These are phyloP conservation scores for Tuber borchii DNA, from an alignment of 495 filamentous ascomycete species.

Conservation along the genomic window DNA sequence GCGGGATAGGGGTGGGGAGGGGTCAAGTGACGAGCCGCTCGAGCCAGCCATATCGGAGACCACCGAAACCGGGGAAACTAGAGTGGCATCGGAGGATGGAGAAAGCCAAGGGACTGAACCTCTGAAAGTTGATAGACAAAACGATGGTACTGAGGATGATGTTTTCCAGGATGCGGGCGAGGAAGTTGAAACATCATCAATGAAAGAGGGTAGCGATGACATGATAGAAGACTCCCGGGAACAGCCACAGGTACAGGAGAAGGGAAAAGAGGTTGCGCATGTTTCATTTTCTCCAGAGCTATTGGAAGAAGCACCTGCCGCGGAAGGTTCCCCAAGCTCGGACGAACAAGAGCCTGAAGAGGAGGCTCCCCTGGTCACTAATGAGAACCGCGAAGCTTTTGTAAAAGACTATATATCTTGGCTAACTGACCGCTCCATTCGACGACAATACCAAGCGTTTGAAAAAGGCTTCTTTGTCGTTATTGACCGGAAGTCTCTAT, in stretches of 20 bases:
- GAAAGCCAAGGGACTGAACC: neutral
- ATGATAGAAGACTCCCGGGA: neutral
- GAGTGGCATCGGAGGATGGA: constrained; percentile 5
- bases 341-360: constrained; percentile 29
- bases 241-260: constrained; percentile 1
- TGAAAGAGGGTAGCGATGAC: neutral
- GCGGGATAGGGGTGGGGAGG: neutral
- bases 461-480: constrained; percentile 71
- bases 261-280: neutral
- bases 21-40: neutral
- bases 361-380: constrained; percentile 62
- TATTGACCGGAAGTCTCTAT: constrained; percentile 59
- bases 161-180: neutral
- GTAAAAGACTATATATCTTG: constrained; percentile 84
- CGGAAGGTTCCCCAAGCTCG: neutral
- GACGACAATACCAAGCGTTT: constrained; percentile 73
- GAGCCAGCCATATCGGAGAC: neutral
- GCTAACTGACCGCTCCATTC: constrained; percentile 70
- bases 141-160: neutral
- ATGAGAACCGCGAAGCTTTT: constrained; percentile 66
- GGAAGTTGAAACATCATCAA: neutral
- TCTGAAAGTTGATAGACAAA: neutral
- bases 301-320: neutral
- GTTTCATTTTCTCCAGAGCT: neutral
- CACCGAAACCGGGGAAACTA: neutral